Conservation (phyloP, 2,329 filamentous ascomycete genomes). For the Torrubiellomyces zombiae region DNA sequence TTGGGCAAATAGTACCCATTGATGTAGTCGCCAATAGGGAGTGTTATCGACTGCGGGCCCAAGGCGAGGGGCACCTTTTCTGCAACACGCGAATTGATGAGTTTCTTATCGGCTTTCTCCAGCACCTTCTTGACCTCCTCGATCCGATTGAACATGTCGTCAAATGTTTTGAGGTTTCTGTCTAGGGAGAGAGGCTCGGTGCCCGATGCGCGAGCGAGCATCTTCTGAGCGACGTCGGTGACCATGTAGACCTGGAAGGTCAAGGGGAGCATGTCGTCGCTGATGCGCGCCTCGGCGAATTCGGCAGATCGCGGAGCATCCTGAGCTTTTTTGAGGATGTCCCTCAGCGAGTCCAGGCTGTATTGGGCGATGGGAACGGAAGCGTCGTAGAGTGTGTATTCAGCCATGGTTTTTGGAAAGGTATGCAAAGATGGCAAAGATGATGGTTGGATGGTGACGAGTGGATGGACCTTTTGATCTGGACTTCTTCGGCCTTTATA, state of each 20-base stretch:
- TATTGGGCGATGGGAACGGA: slow-evolving; percentile 16
- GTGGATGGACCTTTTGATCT: too few relatives aligned
- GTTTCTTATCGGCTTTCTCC: slow-evolving; percentile 14
- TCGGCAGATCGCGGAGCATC: slow-evolving; percentile 13
- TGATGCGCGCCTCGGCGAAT: slow-evolving; percentile 16
- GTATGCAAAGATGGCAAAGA: too few relatives aligned
- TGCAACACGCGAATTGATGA: slow-evolving; percentile 15
- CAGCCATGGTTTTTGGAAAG: slow-evolving; percentile 16
- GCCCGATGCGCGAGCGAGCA: slow-evolving; percentile 17
- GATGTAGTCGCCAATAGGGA: too few relatives aligned
- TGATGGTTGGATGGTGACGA: too few relatives aligned
- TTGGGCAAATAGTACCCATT: too few relatives aligned
- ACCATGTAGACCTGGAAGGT: slow-evolving; percentile 21
- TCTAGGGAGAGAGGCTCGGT: slow-evolving; percentile 10
- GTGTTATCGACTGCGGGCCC: too few relatives aligned
- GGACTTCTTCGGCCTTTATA: too few relatives aligned
- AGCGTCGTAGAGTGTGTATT: slow-evolving; percentile 25
- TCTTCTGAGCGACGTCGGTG: slow-evolving; percentile 14
- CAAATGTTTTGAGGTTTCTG: slow-evolving; percentile 16
- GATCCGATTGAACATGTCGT: slow-evolving; percentile 18
- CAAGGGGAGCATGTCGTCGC: slow-evolving; percentile 26
- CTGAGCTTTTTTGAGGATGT: slow-evolving; percentile 21
- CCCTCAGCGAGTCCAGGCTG: slow-evolving; percentile 14
- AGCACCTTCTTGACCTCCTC: slow-evolving; percentile 13
- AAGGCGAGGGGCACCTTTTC: slow-evolving; percentile 14